Evolutionary conservation across 129 eudicot genomes (phyloP).

Genomic region (Centaurea solstitialis): DNA sequence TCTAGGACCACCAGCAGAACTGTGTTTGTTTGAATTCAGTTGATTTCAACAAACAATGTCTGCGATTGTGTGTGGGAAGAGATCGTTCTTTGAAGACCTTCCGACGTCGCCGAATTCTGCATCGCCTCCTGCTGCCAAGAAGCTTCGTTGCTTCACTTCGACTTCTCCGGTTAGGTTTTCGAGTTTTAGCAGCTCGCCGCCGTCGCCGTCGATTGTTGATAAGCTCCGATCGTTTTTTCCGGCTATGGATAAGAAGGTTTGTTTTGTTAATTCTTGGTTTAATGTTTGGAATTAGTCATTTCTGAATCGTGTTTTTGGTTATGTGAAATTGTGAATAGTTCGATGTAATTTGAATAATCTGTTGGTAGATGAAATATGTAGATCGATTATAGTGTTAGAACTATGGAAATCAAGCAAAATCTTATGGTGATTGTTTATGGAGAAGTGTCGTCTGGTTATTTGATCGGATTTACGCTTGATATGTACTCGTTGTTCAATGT

Average conservation of each 20-base stretch:
- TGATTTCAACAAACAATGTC: conserved; percentile 40
- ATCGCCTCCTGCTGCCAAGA: conserved; percentile 37
- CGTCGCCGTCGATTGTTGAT: conserved; percentile 36
- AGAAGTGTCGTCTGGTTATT: not conserved
- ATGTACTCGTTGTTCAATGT: not conserved
- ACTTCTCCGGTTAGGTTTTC: conserved; percentile 42
- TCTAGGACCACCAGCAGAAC: not conserved
- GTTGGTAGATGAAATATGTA: not conserved
- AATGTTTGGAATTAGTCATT: not conserved
- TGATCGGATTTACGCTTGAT: not conserved
- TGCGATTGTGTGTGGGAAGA: conserved; percentile 54
- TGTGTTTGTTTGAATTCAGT: conserved; percentile 19
- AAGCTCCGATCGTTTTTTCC: conserved; percentile 37
- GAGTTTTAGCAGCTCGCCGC: conserved; percentile 24
- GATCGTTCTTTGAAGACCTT: conserved; percentile 46
- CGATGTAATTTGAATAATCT: not conserved
- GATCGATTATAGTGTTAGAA: conserved; percentile 6
- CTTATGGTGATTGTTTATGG: not conserved
- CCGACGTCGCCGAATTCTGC: conserved; percentile 34
- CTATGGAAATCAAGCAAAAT: not conserved
- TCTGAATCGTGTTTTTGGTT: not conserved
- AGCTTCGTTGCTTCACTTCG: conserved; percentile 33
- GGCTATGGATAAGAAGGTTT: conserved; percentile 35
- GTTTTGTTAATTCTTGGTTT: not conserved
- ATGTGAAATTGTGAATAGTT: not conserved